Conservation (phyloP, 805 yeast genomes). For the Candida oleophila region DNA sequence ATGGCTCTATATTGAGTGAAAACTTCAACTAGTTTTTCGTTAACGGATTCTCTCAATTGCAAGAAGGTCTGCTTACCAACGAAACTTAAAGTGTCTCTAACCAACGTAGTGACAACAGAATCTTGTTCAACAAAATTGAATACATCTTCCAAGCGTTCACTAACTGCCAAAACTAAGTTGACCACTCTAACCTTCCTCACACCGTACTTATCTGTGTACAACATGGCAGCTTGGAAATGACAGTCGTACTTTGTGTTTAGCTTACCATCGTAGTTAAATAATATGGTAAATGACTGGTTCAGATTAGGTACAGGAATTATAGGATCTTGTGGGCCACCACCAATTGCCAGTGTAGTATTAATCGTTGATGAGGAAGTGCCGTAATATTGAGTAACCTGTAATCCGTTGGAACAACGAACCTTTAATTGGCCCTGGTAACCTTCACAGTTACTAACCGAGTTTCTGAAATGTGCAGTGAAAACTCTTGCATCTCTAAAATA, state of each 20-base stretch:
- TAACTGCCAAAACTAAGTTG: slow-evolving; percentile 78
- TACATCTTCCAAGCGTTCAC: slow-evolving; percentile 69
- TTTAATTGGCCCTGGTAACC: slow-evolving; percentile 85
- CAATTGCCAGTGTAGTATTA: slow-evolving; percentile 22
- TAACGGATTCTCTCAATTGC: slow-evolving; percentile 40
- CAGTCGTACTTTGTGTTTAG: slow-evolving; percentile 70
- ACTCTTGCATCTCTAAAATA: slow-evolving; percentile 68
- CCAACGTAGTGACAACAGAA: slow-evolving; percentile 37
- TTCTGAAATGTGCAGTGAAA: slow-evolving; percentile 59
- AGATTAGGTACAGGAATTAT: slow-evolving; percentile 62
- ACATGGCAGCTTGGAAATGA: slow-evolving; percentile 86
- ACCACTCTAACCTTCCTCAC: slow-evolving; percentile 81
- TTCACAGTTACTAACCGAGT: slow-evolving; percentile 45
- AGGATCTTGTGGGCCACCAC: slow-evolving; percentile 55
- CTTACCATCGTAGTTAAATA: slow-evolving; percentile 75
- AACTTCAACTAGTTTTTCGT: slow-evolving; percentile 41
- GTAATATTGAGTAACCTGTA: slow-evolving; percentile 75
- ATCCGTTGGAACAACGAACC: slow-evolving; percentile 82
- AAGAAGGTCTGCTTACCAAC: slow-evolving; percentile 37
- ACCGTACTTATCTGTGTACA: slow-evolving; percentile 80
- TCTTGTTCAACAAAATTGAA: slow-evolving; percentile 77
- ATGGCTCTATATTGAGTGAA: slow-evolving; percentile 53
- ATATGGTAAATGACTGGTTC: slow-evolving; percentile 66
- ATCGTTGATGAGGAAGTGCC: slow-evolving; percentile 43
- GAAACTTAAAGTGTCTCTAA: slow-evolving; percentile 40